Evolutionary conservation across 495 filamentous ascomycete genomes (phyloP).

Genomic region (Penicillium tannophilum): DNA sequence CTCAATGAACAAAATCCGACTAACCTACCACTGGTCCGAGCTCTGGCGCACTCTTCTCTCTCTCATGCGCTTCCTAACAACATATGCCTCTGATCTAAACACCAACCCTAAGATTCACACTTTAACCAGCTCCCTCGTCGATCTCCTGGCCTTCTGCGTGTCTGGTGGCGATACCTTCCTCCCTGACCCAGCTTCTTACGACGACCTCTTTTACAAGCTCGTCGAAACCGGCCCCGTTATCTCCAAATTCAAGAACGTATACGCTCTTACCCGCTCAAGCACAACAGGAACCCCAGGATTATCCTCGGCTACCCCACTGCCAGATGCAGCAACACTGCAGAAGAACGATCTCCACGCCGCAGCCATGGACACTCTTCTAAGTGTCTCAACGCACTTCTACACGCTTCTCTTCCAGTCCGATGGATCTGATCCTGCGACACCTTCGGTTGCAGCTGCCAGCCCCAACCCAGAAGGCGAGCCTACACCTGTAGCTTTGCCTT

Average conservation of each 20-base stretch:
- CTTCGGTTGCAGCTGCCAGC: slow-evolving; percentile 12
- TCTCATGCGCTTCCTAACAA: slow-evolving; percentile 87
- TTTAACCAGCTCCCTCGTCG: slow-evolving; percentile 60
- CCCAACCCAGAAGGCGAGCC: slow-evolving; percentile 32
- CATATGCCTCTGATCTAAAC: slow-evolving; percentile 76
- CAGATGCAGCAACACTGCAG: slow-evolving; percentile 10
- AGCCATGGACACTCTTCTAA: slow-evolving; percentile 81
- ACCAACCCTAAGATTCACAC: slow-evolving; percentile 60
- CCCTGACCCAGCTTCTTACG: slow-evolving; percentile 85
- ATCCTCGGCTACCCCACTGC: slow-evolving; percentile 12
- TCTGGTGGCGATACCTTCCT: slow-evolving; percentile 88
- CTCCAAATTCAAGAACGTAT: slow-evolving; percentile 78
- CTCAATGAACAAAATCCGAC: slow-evolving; percentile 72
- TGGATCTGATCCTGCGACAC: slow-evolving; percentile 26
- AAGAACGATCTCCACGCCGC: slow-evolving; percentile 35
- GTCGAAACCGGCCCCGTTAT: slow-evolving; percentile 88
- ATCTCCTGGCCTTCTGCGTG: slow-evolving; percentile 84
- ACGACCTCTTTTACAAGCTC: slow-evolving; percentile 97
- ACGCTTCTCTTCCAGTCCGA: slow-evolving; percentile 70
- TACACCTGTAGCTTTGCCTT: slow-evolving; percentile 30
- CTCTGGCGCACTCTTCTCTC: slow-evolving; percentile 89
- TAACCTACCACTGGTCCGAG: slow-evolving; percentile 93
- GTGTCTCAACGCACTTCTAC: slow-evolving; percentile 85
- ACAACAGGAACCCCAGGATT: neutral
- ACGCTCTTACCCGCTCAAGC: slow-evolving; percentile 36